Evolutionary conservation across 768 basidiomycete species (phyloP).

Genomic region (Xanthoconium stramineum): DNA sequence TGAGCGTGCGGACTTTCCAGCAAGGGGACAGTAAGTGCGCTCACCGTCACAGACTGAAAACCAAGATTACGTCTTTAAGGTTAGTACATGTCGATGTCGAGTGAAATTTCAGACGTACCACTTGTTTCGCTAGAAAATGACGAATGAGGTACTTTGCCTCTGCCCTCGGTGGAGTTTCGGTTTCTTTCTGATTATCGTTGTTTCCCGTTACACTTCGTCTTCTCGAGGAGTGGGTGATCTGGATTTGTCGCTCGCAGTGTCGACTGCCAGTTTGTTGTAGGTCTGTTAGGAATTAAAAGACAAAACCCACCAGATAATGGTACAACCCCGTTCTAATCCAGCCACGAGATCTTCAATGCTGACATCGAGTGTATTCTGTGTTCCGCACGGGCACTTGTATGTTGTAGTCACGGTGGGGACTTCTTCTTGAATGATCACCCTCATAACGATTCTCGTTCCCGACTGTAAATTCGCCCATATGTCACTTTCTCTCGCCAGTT

Average conservation of each 20-base stretch:
- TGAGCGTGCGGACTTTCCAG: too few relatives aligned
- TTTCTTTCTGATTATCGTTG: not conserved
- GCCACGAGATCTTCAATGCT: not conserved
- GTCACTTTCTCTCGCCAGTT: not conserved
- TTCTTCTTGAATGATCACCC: not conserved
- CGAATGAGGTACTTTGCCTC: slow-evolving; percentile 1
- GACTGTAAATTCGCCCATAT: not conserved
- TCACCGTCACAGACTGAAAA: too few relatives aligned
- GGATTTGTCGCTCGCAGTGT: not conserved
- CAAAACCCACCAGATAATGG: not conserved
- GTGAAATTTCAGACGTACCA: not conserved
- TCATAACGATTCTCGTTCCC: not conserved
- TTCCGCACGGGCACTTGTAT: slow-evolving; percentile 1
- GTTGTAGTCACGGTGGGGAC: not conserved
- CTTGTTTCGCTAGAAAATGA: not conserved
- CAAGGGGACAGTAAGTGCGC: too few relatives aligned
- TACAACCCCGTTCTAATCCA: not conserved
- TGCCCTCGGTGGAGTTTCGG: not conserved
- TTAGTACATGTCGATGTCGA: too few relatives aligned
- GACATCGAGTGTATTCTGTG: not conserved
- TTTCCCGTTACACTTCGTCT: not conserved
- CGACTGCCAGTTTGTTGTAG: not conserved
- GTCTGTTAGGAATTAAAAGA: not conserved
- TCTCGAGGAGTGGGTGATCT: not conserved
- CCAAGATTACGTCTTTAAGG: too few relatives aligned